A percentile compares a stretch with the other conserved stretches of the same genome.
phyloP scores from a whole-genome alignment of 805 yeast species.

The Nakazawaea populi region DNA sequence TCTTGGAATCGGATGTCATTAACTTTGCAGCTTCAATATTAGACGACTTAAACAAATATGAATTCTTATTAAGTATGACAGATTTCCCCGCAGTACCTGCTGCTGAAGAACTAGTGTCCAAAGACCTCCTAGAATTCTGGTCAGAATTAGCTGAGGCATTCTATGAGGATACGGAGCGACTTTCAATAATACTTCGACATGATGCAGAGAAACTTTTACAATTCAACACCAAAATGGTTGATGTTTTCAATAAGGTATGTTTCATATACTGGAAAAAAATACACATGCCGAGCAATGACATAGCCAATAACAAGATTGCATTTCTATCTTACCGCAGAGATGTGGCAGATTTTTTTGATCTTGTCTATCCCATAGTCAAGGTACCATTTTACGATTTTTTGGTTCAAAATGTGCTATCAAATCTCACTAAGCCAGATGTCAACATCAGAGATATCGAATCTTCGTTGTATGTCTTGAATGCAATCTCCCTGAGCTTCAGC shows the following conservation, averaged over 20 bases:
- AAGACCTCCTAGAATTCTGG: slow-evolving; percentile 63
- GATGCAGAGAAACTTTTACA: slow-evolving; percentile 22
- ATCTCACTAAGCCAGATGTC: slow-evolving; percentile 13
- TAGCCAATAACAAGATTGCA: slow-evolving; percentile 38
- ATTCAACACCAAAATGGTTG: slow-evolving; percentile 26
- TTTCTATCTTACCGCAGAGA: slow-evolving; percentile 67
- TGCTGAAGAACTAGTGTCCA: slow-evolving; percentile 51
- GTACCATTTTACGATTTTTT: slow-evolving; percentile 40
- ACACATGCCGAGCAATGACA: slow-evolving; percentile 33
- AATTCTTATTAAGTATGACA: slow-evolving; percentile 46
- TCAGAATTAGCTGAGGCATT: slow-evolving; percentile 54
- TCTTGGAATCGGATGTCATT: slow-evolving; percentile 40
- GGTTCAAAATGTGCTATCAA: slow-evolving; percentile 25
- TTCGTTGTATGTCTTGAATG: slow-evolving; percentile 51
- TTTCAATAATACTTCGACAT: slow-evolving; percentile 25
- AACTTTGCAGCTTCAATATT: slow-evolving; percentile 34
- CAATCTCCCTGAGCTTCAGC: slow-evolving; percentile 48
- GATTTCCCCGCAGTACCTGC: slow-evolving; percentile 53
- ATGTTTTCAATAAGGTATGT: slow-evolving; percentile 46
- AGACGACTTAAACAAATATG: slow-evolving; percentile 34
- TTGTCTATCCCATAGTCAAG: slow-evolving; percentile 62
- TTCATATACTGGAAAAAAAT: slow-evolving; percentile 65
- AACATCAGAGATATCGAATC: slow-evolving; percentile 48
- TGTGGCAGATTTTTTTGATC: slow-evolving; percentile 72
- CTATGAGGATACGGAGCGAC: slow-evolving; percentile 39